These are phyloP conservation scores for Kwoniella bestiolae DNA, from an alignment of 768 basidiomycete genomes.

Conservation along the genomic window DNA sequence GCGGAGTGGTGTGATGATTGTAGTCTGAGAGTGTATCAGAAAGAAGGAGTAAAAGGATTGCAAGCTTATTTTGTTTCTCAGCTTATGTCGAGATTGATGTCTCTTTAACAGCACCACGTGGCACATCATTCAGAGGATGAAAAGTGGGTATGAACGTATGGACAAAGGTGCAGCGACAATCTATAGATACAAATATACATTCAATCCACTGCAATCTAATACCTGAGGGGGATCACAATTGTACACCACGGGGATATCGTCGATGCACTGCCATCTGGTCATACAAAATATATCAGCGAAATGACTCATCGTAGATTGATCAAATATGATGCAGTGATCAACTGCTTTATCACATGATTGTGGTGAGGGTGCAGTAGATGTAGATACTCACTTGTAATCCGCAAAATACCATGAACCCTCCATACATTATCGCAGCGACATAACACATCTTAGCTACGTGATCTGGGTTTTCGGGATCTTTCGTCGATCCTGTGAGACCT, in stretches of 20 bases:
- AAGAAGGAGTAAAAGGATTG: too few species aligned
- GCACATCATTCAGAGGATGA: not conserved
- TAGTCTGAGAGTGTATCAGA: too few species aligned
- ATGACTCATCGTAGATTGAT: too few species aligned
- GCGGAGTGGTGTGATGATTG: too few species aligned
- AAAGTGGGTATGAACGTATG: not conserved
- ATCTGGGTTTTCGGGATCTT: conserved; percentile 57
- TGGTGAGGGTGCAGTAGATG: too few species aligned
- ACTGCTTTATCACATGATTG: too few species aligned
- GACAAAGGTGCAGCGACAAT: not conserved
- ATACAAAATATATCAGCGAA: not conserved
- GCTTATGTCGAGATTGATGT: too few species aligned
- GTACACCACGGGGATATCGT: conserved; percentile 56
- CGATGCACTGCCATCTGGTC: conserved; percentile 53
- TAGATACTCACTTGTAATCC: conserved; percentile 58
- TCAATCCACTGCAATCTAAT: not conserved
- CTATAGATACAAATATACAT: conserved; percentile 15
- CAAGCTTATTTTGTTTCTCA: too few species aligned
- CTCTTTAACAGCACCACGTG: not conserved
- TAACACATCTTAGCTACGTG: conserved; percentile 59
- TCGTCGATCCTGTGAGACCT: conserved; percentile 57
- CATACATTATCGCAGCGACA: conserved; percentile 58
- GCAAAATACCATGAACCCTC: conserved; percentile 57
- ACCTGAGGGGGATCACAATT: conserved; percentile 34
- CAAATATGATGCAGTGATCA: not conserved